Evolutionary conservation across 164 flowering plant genomes (phyloP).

Genomic region (Piper longum): DNA sequence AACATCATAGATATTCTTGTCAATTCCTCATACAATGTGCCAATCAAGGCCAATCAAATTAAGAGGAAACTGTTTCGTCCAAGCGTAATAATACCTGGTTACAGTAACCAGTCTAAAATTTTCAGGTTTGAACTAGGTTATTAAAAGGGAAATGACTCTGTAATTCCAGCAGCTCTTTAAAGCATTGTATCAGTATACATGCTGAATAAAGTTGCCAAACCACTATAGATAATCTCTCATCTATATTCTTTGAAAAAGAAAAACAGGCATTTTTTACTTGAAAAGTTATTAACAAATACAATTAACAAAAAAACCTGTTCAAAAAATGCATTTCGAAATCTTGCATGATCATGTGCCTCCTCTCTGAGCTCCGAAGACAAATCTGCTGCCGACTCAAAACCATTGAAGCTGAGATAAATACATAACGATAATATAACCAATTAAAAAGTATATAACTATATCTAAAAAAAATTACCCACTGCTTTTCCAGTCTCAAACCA

Average conservation of each 20-base stretch:
- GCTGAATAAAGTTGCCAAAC: too few relatives aligned
- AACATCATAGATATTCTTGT: background rate
- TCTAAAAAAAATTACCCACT: conserved; percentile 49
- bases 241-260: too few relatives aligned
- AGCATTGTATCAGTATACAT: too few relatives aligned
- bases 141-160: too few relatives aligned
- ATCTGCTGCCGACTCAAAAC: conserved; percentile 66
- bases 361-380: conserved; percentile 84
- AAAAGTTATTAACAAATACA: background rate
- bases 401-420: conserved; percentile 12
- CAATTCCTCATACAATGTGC: background rate
- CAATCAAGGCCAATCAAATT: background rate
- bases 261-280: too few relatives aligned
- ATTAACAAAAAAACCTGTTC: conserved; percentile 55
- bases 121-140: too few relatives aligned
- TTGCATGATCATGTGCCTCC: conserved; percentile 95
- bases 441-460: background rate
- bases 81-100: too few relatives aligned
- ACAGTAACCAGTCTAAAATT: too few relatives aligned
- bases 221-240: too few relatives aligned
- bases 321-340: conserved; percentile 79
- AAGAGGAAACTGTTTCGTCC: too few relatives aligned
- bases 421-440: conserved; percentile 9
- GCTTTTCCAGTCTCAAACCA: conserved; percentile 99
- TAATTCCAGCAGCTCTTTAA: too few relatives aligned